phyloP scores from a whole-genome alignment of 169 alveolate species.

The Eimeria nieschulzi region DNA sequence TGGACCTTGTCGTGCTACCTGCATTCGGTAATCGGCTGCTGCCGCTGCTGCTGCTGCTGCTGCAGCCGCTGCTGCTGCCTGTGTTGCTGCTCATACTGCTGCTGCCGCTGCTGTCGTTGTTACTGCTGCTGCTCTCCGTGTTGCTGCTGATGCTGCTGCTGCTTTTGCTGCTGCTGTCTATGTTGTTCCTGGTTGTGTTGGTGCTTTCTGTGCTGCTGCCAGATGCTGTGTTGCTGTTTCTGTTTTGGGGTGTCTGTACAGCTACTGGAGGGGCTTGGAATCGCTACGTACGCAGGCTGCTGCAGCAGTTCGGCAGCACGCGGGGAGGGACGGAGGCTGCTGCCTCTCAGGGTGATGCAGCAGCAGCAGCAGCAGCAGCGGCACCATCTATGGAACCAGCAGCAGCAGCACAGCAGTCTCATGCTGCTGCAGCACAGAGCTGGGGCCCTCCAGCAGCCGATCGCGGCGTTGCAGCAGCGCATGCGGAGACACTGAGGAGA shows the following conservation, averaged over 20 bases:
- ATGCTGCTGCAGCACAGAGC: not conserved
- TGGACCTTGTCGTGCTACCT: not conserved
- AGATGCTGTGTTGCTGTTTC: slow-evolving; percentile 10
- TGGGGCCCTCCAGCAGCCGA: slow-evolving; percentile 7
- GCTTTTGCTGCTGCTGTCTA: not conserved
- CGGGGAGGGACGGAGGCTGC: not conserved
- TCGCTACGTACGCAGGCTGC: not conserved
- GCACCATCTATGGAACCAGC: not conserved
- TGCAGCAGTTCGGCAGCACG: slow-evolving; percentile 14
- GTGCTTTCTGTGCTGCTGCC: not conserved
- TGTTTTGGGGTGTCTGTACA: not conserved
- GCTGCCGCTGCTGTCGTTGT: slow-evolving; percentile 16
- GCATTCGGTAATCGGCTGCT: slow-evolving; percentile 7
- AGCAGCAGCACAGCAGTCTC: not conserved
- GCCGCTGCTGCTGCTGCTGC: slow-evolving; percentile 28
- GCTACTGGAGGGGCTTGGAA: slow-evolving; percentile 8
- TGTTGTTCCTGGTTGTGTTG: not conserved
- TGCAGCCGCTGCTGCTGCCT: not conserved
- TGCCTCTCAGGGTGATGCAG: slow-evolving; percentile 1
- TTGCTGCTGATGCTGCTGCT: slow-evolving; percentile 9
- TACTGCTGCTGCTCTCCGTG: not conserved
- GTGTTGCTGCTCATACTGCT: slow-evolving; percentile 24
- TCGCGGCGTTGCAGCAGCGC: not conserved
- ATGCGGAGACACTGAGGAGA: slow-evolving; percentile 23
- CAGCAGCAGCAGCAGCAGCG: slow-evolving; percentile 26